Conservation (phyloP, 768 basidiomycete species). For the Xerocomus spinulosus region DNA sequence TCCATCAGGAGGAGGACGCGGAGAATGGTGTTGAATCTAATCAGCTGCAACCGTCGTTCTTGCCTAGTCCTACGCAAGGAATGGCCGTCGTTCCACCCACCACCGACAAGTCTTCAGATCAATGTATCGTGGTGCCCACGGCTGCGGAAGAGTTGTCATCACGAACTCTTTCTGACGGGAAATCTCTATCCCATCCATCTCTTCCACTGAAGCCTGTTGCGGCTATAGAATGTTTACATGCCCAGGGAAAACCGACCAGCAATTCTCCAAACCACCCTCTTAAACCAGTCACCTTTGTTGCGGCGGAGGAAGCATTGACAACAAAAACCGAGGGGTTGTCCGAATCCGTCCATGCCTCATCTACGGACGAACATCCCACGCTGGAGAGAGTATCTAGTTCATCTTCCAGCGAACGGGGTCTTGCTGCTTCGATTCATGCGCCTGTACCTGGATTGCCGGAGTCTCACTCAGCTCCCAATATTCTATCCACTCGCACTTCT, state of each 20-base stretch:
- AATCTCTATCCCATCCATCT: slow-evolving; percentile 39
- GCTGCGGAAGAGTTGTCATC: slow-evolving; percentile 6
- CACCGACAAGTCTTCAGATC: slow-evolving; percentile 14
- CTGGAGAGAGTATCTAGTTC: slow-evolving; percentile 15
- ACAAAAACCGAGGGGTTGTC: slow-evolving; percentile 20
- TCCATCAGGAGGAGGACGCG: slow-evolving; percentile 15
- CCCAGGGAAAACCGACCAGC: slow-evolving; percentile 11
- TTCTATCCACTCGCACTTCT: slow-evolving; percentile 31
- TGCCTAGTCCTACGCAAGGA: slow-evolving; percentile 4
- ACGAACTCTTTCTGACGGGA: slow-evolving; percentile 12
- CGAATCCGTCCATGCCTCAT: slow-evolving; percentile 26
- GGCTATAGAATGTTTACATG: slow-evolving; percentile 14
- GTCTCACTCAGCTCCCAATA: slow-evolving; percentile 33
- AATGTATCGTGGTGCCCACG: slow-evolving; percentile 12
- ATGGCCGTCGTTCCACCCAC: slow-evolving; percentile 1
- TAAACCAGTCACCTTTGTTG: slow-evolving; percentile 5
- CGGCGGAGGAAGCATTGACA: slow-evolving; percentile 12
- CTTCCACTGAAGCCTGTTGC: slow-evolving; percentile 44
- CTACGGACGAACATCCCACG: slow-evolving; percentile 13
- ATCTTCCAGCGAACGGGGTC: slow-evolving; percentile 33
- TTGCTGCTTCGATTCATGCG: slow-evolving; percentile 56
- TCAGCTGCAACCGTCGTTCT: slow-evolving; percentile 4
- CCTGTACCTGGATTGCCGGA: slow-evolving; percentile 37
- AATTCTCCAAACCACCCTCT: slow-evolving; percentile 12
- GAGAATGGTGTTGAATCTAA: slow-evolving; percentile 15